Percentiles rank a stretch among this genome's conserved stretches.
Conservation (phyloP, 805 yeast genomes). For the Ogataea methanolica region DNA sequence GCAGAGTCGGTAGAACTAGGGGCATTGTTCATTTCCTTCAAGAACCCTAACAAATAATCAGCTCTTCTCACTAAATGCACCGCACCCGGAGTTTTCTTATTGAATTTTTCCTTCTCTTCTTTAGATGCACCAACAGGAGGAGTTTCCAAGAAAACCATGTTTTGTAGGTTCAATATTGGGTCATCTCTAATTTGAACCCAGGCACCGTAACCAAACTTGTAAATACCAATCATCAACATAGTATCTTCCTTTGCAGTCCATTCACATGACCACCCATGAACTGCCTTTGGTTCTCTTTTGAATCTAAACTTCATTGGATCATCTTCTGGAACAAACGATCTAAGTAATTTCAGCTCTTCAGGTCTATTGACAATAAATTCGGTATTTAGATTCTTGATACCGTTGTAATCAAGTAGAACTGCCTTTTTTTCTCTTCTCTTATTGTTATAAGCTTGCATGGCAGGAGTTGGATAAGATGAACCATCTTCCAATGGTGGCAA, state of each 20-base stretch:
- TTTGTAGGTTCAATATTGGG: conserved; percentile 81
- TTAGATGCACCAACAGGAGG: conserved; percentile 31
- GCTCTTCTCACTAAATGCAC: conserved; percentile 90
- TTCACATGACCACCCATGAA: conserved; percentile 84
- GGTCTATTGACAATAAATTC: conserved; percentile 83
- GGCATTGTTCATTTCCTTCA: conserved; percentile 41
- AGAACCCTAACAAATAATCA: conserved; percentile 73
- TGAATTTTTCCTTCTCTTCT: conserved; percentile 33
- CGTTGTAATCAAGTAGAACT: conserved; percentile 79
- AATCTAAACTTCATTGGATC: conserved; percentile 60
- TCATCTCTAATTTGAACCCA: conserved; percentile 96
- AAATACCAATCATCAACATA: conserved; percentile 79
- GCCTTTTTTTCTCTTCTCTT: conserved; percentile 87
- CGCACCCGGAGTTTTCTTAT: conserved; percentile 80
- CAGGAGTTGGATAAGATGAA: conserved; percentile 27
- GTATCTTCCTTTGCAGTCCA: conserved; percentile 87
- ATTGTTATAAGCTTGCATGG: conserved; percentile 34
- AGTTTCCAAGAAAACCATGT: conserved; percentile 68
- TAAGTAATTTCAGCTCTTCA: conserved; percentile 68
- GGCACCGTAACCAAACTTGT: conserved; percentile 92
- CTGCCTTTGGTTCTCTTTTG: conserved; percentile 65
- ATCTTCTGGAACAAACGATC: conserved; percentile 45
- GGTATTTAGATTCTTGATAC: conserved; percentile 86
- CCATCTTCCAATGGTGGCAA: conserved; percentile 27
- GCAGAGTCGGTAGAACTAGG: background rate